Percentiles rank a stretch among this genome's conserved stretches.
phyloP scores from a whole-genome alignment of 2,329 filamentous ascomycete genomes.

The Phoma sp. region DNA sequence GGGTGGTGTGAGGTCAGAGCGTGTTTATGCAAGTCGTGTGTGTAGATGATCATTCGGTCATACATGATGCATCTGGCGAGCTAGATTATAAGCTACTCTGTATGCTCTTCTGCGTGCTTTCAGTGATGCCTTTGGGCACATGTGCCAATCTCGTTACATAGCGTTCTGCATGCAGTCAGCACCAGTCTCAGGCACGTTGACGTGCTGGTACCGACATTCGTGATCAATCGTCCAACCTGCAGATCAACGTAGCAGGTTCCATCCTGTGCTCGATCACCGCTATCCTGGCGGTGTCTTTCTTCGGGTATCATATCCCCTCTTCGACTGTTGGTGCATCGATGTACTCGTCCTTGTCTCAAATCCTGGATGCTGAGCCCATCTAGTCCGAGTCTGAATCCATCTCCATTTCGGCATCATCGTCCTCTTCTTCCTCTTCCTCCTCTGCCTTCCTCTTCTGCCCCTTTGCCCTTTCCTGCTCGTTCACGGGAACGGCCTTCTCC shows the following conservation, averaged over 20 bases:
- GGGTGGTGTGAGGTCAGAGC: too few species aligned
- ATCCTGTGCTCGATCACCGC: not conserved
- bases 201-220: constrained; percentile 17
- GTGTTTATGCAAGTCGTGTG: too few species aligned
- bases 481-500: constrained; percentile 40
- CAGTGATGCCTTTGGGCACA: not conserved
- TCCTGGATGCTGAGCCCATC: not conserved
- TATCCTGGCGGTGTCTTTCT: not conserved
- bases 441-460: constrained; percentile 73
- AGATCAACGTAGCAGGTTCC: not conserved
- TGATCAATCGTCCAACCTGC: constrained; percentile 1
- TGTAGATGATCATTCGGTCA: too few species aligned
- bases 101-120: too few species aligned
- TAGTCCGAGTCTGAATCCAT: constrained; percentile 71
- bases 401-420: constrained; percentile 57
- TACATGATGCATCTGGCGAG: too few species aligned
- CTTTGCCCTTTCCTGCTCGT: constrained; percentile 58
- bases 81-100: too few species aligned
- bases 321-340: not conserved
- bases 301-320: not conserved
- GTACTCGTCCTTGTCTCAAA: not conserved
- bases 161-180: constrained; percentile 14
- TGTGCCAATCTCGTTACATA: constrained; percentile 5
- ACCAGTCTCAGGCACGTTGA: constrained; percentile 4
- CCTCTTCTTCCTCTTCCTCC: constrained; percentile 65